Conservation (phyloP, 345 rosid genomes). For the Populus nigra region DNA sequence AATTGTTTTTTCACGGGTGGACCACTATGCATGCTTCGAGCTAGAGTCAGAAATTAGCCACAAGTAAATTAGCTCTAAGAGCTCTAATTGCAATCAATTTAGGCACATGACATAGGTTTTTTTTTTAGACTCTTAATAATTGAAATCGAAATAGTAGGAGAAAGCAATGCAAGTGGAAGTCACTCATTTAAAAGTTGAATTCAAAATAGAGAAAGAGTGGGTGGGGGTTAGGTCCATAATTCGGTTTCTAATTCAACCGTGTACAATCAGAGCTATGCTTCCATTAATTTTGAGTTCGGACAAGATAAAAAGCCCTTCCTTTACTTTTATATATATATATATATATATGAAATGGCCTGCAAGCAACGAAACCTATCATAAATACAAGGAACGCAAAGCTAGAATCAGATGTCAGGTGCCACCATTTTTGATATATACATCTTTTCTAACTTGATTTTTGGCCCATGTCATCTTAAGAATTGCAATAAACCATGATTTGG, state of each 20-base stretch:
- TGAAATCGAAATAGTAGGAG: neutral
- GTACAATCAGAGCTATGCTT: neutral
- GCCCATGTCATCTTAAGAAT: neutral
- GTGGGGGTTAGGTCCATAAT: conserved; percentile 1
- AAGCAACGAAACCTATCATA: neutral
- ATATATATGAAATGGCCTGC: neutral
- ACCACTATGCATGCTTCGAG: too few species aligned
- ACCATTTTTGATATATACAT: neutral
- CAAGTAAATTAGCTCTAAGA: too few species aligned
- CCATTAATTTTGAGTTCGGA: neutral
- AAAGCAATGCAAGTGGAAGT: neutral
- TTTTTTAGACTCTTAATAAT: too few species aligned
- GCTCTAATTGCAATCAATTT: too few species aligned
- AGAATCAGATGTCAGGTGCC: neutral
- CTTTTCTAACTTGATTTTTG: neutral
- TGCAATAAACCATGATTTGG: neutral
- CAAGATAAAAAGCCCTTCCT: neutral
- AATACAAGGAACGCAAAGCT: neutral
- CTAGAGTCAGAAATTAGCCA: too few species aligned
- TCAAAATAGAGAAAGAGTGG: neutral
- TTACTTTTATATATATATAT: neutral
- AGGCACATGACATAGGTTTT: too few species aligned
- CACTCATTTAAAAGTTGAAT: neutral
- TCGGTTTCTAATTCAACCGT: neutral
- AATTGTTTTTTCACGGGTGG: too few species aligned